Conservation (phyloP, 345 rosid species). For the Eucalyptus erythrocorys region DNA sequence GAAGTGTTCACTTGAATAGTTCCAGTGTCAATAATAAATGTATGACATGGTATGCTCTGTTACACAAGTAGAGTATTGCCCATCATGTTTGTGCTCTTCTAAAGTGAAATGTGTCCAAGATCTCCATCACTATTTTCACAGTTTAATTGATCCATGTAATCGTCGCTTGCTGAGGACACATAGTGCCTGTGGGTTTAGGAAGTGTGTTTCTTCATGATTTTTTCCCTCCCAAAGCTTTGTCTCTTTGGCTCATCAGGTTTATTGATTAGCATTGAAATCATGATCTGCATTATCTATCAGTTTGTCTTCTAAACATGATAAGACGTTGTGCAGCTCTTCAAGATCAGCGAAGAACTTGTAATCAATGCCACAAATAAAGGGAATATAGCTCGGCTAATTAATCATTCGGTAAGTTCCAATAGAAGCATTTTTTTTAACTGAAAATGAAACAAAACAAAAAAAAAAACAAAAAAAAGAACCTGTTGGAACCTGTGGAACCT, state of each 20-base stretch:
- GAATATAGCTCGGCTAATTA: slow-evolving; percentile 80
- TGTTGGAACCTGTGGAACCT: too few relatives aligned
- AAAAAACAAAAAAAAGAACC: rapidly evolving
- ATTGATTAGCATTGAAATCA: neutral
- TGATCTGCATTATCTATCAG: neutral
- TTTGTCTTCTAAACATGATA: neutral
- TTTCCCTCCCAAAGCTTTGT: neutral
- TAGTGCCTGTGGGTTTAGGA: too few relatives aligned
- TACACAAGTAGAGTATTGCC: too few relatives aligned
- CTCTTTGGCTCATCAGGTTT: neutral
- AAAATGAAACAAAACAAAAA: too few relatives aligned
- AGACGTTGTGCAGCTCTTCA: slow-evolving; percentile 45
- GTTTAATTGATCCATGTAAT: neutral
- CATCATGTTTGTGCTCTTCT: too few relatives aligned
- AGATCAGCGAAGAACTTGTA: slow-evolving; percentile 87
- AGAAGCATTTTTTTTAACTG: neutral
- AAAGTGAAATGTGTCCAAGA: too few relatives aligned
- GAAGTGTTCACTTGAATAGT: too few relatives aligned
- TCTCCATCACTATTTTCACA: too few relatives aligned
- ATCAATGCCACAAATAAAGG: slow-evolving; percentile 88
- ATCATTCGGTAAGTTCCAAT: slow-evolving; percentile 57
- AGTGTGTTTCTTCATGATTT: neutral
- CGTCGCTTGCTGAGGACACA: too few relatives aligned
- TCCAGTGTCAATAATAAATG: too few relatives aligned
- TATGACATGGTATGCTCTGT: too few relatives aligned